Evolutionary conservation across 2,329 filamentous ascomycete species (phyloP).

Genomic region (Penicillium olsonii): DNA sequence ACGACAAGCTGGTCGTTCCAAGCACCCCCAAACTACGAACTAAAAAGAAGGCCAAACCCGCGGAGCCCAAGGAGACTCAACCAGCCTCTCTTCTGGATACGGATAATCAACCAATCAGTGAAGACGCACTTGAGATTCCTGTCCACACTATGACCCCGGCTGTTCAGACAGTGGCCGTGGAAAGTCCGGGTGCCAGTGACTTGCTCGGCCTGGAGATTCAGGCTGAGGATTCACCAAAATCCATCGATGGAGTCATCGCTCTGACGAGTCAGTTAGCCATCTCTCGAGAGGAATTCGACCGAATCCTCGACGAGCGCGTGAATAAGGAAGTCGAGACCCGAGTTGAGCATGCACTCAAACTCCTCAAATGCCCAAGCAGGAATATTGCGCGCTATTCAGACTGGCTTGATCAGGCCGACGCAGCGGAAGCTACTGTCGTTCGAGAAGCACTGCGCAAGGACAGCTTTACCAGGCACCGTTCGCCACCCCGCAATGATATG

Average conservation of each 20-base stretch:
- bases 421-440: neutral
- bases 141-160: neutral
- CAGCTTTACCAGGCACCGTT: neutral
- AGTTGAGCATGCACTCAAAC: neutral
- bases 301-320: neutral
- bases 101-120: neutral
- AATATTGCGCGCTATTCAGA: neutral
- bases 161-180: neutral
- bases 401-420: neutral
- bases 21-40: neutral
- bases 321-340: neutral
- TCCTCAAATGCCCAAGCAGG: neutral
- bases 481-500: neutral
- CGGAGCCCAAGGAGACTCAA: neutral
- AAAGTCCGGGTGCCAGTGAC: neutral
- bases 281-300: neutral
- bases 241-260: neutral
- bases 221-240: neutral
- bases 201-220: neutral
- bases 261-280: neutral
- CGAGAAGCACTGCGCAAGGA: neutral
- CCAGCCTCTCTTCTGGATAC: neutral
- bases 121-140: neutral
- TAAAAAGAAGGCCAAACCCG: neutral
- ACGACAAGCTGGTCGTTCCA: neutral